Evolutionary conservation across 2,329 filamentous ascomycete genomes (phyloP), one percentile per base, ranked within the genome.

Genomic region (Pseudodiploospora longispora): DNA sequence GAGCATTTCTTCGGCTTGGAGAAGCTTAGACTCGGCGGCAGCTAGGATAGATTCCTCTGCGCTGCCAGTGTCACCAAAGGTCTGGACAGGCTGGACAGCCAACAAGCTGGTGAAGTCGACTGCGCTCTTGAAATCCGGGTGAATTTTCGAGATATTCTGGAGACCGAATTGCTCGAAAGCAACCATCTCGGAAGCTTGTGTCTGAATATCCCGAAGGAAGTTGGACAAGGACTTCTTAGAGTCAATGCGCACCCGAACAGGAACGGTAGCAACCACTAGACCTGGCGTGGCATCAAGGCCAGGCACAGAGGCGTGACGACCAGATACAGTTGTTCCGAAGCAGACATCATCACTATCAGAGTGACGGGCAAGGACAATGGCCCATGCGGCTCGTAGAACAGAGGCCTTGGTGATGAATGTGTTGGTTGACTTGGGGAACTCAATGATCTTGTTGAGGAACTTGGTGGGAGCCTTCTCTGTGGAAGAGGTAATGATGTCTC

Each of bases 101-200:
- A 50, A 38, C 35, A 50, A 41, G 30, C 43, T 48, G 6, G 40
- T 41, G 30, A 50, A 50, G 29, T 50, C 40, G 30, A 40, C 43
- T 9, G 46, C 40, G 12, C 41, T 37, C 10, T 43, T 43, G 8
- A 52, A 44, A 10, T 55, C 47, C 10, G 38, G 5, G 12, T 35
- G 34, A 3, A 47, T 10, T 6, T 44, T 28, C 6, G 37, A 32
- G 72, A 38, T 50, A 37, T 58, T 53, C 10, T 56, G 52, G 3
- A 63, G 46, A 27, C 57, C 56, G 19, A 57, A 48, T 7, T 61
- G 50, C 38, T 57, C 60, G 40, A 46, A 53, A 2, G 50, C 43
- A 7, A 53, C 47, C 53, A 55, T 53, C 40, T 60, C 55, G 2
- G 49, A 41, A 5, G 52, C 44, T 43, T 48, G 48, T n/a, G 47